Evolutionary conservation across 495 filamentous ascomycete genomes (phyloP).

Genomic region (Podospora pseudopauciseta): DNA sequence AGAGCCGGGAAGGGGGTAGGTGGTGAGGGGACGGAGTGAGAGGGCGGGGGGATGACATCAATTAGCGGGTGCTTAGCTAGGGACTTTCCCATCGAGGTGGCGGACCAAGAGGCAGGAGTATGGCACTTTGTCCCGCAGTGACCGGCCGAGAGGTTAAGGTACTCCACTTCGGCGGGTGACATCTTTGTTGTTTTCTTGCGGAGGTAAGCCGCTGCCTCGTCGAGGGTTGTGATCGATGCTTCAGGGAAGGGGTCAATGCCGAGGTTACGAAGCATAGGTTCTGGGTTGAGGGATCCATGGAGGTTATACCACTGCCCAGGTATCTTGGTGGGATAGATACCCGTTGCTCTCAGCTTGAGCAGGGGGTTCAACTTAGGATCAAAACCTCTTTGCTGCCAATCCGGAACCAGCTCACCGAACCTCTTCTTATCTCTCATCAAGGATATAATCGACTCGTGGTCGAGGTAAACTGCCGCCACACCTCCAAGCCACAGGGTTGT

Average conservation of each 20-base stretch:
- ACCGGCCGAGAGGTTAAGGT: conserved; percentile 23
- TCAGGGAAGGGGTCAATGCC: conserved; percentile 22
- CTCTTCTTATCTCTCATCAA: conserved; percentile 8
- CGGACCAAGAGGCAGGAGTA: conserved; percentile 21
- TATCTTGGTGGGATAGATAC: conserved; percentile 25
- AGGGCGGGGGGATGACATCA: conserved; percentile 10
- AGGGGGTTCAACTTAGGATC: conserved; percentile 10
- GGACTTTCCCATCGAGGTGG: conserved; percentile 24
- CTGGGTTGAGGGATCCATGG: conserved; percentile 23
- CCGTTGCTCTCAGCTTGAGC: conserved; percentile 18
- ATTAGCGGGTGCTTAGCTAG: conserved; percentile 24
- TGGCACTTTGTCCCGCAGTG: conserved; percentile 32
- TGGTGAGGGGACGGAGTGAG: neutral
- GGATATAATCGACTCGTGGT: conserved; percentile 2
- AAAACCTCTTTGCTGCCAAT: conserved; percentile 18
- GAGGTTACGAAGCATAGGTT: conserved; percentile 21
- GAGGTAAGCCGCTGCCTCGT: conserved; percentile 25
- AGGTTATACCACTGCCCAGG: conserved; percentile 26
- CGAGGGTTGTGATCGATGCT: conserved; percentile 16
- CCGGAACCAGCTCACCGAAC: conserved; percentile 9
- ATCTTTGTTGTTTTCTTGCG: conserved; percentile 4
- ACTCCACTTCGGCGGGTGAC: conserved; percentile 26
- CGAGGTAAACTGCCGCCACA: conserved; percentile 18
- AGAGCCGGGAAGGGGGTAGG: conserved; percentile 19
- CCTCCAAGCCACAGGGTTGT: conserved; percentile 25